These are phyloP conservation scores for Pyrus betulifolia DNA, from an alignment of 306 rosid species.

Conservation along the genomic window DNA sequence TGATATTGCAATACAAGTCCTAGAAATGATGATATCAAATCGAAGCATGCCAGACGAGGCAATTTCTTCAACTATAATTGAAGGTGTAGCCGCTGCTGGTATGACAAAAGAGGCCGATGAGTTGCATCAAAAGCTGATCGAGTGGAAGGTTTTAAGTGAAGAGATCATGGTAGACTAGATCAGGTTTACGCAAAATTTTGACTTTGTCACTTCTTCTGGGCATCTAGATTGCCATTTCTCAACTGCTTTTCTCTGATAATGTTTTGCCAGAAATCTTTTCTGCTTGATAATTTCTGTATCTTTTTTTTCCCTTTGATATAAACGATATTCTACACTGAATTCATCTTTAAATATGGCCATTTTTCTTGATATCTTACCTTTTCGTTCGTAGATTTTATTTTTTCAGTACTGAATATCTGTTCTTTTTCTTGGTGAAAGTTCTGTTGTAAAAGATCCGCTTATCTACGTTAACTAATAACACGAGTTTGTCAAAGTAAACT, in stretches of 20 bases:
- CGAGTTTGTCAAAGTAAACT: not conserved
- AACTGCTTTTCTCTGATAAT: not conserved
- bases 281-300: not conserved
- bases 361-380: not conserved
- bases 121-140: slow-evolving; percentile 53
- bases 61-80: slow-evolving; percentile 43
- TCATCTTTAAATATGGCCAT: not conserved
- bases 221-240: slow-evolving; percentile 9
- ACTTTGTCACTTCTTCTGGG: slow-evolving; percentile 9
- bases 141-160: slow-evolving; percentile 44
- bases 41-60: slow-evolving; percentile 45
- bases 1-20: slow-evolving; percentile 64
- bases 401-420: not conserved
- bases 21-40: slow-evolving; percentile 60
- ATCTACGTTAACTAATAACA: not conserved
- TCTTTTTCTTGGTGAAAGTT: not conserved
- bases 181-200: slow-evolving; percentile 23
- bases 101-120: slow-evolving; percentile 62
- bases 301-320: not conserved
- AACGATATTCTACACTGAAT: not conserved
- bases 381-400: not conserved
- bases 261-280: not conserved
- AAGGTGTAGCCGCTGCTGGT: slow-evolving; percentile 64
- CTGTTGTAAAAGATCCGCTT: not conserved
- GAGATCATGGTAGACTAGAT: slow-evolving; percentile 24